Evolutionary conservation across 225 moss, liverwort and hornwort species (phyloP).

Genomic region (Antitrichia curtipendula): DNA sequence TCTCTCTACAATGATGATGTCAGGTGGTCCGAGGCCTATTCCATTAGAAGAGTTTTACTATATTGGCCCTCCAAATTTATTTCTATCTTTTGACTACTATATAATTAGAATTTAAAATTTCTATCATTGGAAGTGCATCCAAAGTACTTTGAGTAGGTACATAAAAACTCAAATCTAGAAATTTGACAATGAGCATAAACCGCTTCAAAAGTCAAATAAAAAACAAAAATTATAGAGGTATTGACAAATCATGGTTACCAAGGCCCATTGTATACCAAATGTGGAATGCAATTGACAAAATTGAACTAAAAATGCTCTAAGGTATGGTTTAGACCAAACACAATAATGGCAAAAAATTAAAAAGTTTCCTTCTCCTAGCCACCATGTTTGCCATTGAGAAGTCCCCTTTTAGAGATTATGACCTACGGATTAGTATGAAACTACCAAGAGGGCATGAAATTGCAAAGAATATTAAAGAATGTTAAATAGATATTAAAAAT

Average conservation of each 20-base stretch:
- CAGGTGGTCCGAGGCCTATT: too few species aligned
- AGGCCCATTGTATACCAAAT: too few species aligned
- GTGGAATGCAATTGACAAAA: too few species aligned
- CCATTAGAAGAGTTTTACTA: too few species aligned
- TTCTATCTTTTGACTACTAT: not conserved
- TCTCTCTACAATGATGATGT: too few species aligned
- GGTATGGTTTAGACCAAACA: accelerated
- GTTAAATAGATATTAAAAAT: too few species aligned
- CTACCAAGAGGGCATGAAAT: accelerated
- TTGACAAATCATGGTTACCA: too few species aligned
- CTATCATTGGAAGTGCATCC: not conserved
- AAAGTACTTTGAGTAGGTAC: not conserved
- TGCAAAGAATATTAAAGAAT: not conserved
- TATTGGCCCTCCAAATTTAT: not conserved
- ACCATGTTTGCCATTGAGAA: not conserved
- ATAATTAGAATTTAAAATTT: too few species aligned
- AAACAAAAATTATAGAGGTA: not conserved
- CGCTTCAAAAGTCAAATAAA: not conserved
- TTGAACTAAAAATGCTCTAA: not conserved
- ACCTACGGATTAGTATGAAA: accelerated
- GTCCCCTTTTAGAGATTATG: accelerated
- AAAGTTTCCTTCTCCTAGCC: accelerated
- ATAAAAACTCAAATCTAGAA: not conserved
- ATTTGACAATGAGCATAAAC: not conserved
- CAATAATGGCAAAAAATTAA: accelerated